Evolutionary conservation across 129 eudicot species (phyloP), one percentile per base, ranked within the genome.

Genomic region (Flaveria linearis): DNA sequence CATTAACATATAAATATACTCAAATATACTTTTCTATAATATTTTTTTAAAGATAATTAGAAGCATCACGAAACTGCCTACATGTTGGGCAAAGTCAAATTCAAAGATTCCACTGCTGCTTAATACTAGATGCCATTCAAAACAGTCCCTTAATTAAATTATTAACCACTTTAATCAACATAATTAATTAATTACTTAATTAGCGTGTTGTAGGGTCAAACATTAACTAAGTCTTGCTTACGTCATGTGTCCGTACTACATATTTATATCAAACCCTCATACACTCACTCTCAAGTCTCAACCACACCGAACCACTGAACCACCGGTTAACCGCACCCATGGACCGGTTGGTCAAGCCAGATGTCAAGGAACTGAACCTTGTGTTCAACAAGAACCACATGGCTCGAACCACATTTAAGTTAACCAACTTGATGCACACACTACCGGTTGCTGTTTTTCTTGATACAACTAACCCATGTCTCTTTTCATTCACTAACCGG

Each of bases 381-480:
- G 65, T 62, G 72, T 90, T 86, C 79, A 80, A 10, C 53, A 76
- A 10, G 75, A 63, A 63, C 78, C 88, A 84, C 57, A 86, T 75
- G 22, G 86, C 89, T 73, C 70, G 69, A 9, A 33, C 90, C 7
- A 76, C 87, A 9, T 86, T 90, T 81, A 73, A 68, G 71, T 61
- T 90, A 49, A 80, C 89, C 65, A 90, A 90, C 50, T 78, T 90
- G 46, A 90, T 90, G 96, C 96, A 90, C 84, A 90, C 96, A 78
- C 86, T 90, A 88, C 52, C 88, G 2, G 96, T 90, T 0, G 91
- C 88, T 6, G 81, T 90, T 74, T 88, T 88, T 15, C 83, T 90
- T 45, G 78, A 91, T 7, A 75, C 91, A 33, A 82, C 96, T 39
- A 82, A 84, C 70, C 85, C 93, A 9, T 77, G 83, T 72, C 52